Evolutionary conservation across 352 stramenopile species (phyloP).

Genomic region (Globisporangium alternatum): DNA sequence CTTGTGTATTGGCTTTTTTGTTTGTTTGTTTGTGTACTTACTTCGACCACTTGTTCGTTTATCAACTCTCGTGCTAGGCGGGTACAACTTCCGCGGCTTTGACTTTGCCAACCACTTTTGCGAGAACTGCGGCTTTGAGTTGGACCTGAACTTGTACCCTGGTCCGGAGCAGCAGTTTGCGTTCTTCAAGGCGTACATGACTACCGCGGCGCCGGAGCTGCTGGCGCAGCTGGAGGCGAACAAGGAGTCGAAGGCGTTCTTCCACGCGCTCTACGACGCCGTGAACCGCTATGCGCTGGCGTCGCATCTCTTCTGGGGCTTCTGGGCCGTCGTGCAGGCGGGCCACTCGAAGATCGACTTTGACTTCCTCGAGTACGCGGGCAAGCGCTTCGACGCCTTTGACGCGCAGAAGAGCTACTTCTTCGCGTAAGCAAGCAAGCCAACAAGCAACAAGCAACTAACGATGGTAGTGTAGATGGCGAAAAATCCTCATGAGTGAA

Average conservation of each 20-base stretch:
- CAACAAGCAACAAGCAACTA: neutral
- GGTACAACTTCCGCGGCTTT: conserved; percentile 92
- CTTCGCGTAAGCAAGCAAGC: conserved; percentile 25
- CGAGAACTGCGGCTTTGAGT: conserved; percentile 93
- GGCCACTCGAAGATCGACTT: conserved; percentile 90
- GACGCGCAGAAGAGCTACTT: conserved; percentile 72
- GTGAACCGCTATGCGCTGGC: conserved; percentile 88
- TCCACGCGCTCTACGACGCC: conserved; percentile 75
- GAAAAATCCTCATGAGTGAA: conserved; percentile 6
- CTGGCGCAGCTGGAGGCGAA: conserved; percentile 63
- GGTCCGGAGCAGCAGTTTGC: conserved; percentile 73
- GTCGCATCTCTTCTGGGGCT: conserved; percentile 92
- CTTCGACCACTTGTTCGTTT: neutral
- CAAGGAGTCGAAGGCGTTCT: conserved; percentile 79
- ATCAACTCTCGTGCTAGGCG: conserved; percentile 26
- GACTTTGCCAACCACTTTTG: conserved; percentile 96
- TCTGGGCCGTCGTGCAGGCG: conserved; percentile 93
- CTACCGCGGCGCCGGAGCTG: conserved; percentile 54
- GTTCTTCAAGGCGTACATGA: conserved; percentile 89
- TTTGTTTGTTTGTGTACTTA: neutral
- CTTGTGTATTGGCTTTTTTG: neutral
- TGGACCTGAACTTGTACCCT: conserved; percentile 86
- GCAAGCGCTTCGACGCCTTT: conserved; percentile 80
- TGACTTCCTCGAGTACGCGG: conserved; percentile 85
- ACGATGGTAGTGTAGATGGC: conserved; percentile 6